Evolutionary conservation across 805 yeast genomes (phyloP).

Genomic region (Myxozyma melibiosi): DNA sequence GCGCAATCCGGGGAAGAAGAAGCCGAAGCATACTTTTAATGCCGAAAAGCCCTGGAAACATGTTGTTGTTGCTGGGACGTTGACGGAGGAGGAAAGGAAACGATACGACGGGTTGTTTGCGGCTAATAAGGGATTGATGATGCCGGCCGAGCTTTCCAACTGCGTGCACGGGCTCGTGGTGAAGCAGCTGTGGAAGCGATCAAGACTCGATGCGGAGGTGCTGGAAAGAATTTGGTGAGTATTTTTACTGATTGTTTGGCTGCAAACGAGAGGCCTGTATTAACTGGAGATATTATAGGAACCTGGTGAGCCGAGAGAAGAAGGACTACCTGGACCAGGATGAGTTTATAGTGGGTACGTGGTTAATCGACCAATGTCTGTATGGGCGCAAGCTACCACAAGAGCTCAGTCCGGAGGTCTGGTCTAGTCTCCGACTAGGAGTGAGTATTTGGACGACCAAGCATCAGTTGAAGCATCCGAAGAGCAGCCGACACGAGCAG

Average conservation of each 20-base stretch:
- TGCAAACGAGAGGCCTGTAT: not conserved
- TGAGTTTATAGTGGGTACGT: slow-evolving; percentile 93
- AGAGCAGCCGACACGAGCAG: slow-evolving; percentile 5
- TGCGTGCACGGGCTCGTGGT: slow-evolving; percentile 53
- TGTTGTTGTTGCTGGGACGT: slow-evolving; percentile 18
- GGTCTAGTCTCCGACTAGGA: slow-evolving; percentile 69
- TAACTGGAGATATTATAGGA: slow-evolving; percentile 33
- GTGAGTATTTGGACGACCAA: slow-evolving; percentile 34
- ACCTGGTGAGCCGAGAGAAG: slow-evolving; percentile 54
- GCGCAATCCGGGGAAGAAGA: slow-evolving; percentile 33
- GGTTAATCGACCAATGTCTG: slow-evolving; percentile 94
- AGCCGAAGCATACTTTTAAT: slow-evolving; percentile 28
- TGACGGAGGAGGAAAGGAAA: slow-evolving; percentile 65
- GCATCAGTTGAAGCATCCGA: slow-evolving; percentile 9
- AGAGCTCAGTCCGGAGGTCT: slow-evolving; percentile 63
- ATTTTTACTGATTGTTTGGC: not conserved
- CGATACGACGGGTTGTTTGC: slow-evolving; percentile 95
- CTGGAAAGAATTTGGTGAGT: slow-evolving; percentile 64
- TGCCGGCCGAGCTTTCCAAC: slow-evolving; percentile 19
- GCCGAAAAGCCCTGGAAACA: slow-evolving; percentile 37
- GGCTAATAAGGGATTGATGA: slow-evolving; percentile 65
- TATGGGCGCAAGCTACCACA: slow-evolving; percentile 90
- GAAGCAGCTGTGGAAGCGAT: slow-evolving; percentile 76
- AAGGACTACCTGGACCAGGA: slow-evolving; percentile 79
- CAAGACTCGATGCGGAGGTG: slow-evolving; percentile 66